These are phyloP conservation scores for Claviceps sp. DNA, from an alignment of 2,329 filamentous ascomycete species.

Conservation along the genomic window DNA sequence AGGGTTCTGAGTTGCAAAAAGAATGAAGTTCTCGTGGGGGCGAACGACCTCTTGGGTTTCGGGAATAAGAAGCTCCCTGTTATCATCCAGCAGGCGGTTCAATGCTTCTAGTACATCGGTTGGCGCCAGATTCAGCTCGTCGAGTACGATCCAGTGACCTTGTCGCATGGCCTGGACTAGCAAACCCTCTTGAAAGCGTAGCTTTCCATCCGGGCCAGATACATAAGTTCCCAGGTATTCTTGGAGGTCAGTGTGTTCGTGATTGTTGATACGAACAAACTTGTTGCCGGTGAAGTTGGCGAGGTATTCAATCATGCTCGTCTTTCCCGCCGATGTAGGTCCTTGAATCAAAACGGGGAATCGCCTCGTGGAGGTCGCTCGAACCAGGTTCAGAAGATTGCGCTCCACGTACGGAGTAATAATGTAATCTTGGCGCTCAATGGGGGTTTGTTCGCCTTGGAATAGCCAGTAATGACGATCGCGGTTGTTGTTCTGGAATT, in stretches of 20 bases:
- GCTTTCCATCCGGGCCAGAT: conserved; percentile 68
- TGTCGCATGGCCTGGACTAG: conserved; percentile 84
- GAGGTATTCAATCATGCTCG: conserved; percentile 97
- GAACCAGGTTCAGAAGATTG: conserved; percentile 86
- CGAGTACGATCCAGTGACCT: conserved; percentile 95
- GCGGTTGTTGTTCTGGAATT: conserved; percentile 52
- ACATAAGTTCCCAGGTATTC: conserved; percentile 95
- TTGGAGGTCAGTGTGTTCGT: conserved; percentile 95
- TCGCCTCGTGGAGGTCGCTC: conserved; percentile 79
- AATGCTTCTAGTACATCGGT: conserved; percentile 94
- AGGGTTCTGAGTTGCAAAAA: conserved; percentile 96
- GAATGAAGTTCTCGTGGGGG: conserved; percentile 89
- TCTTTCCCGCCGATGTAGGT: conserved; percentile 94
- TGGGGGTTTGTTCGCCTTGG: conserved; percentile 49
- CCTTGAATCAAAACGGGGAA: conserved; percentile 95
- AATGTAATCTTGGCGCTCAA: conserved; percentile 81
- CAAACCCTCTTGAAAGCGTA: conserved; percentile 86
- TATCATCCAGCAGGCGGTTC: conserved; percentile 91
- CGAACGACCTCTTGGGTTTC: conserved; percentile 91
- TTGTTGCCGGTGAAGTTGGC: conserved; percentile 95
- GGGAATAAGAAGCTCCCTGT: conserved; percentile 85
- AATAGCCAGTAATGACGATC: conserved; percentile 80
- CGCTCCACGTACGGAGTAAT: conserved; percentile 90
- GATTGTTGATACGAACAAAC: conserved; percentile 98
- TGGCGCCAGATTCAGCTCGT: conserved; percentile 92